These are phyloP conservation scores for Peniophora sp. DNA, from an alignment of 1,284 basidiomycete species.

Conservation along the genomic window DNA sequence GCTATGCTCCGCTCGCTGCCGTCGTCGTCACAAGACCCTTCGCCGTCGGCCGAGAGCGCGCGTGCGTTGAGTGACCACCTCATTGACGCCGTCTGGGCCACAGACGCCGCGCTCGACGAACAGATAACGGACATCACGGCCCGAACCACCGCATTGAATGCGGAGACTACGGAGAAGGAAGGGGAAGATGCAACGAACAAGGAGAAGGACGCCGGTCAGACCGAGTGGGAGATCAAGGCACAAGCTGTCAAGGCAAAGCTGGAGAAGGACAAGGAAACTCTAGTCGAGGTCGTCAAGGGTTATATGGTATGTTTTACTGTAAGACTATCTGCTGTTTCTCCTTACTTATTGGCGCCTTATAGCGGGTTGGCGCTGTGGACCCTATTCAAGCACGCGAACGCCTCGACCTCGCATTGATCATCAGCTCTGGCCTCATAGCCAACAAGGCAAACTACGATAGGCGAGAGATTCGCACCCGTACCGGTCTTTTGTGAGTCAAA, in stretches of 20 bases:
- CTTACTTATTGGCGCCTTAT: constrained; percentile 1
- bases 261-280: constrained; percentile 52
- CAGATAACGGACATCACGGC: constrained; percentile 43
- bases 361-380: constrained; percentile 51
- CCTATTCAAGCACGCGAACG: constrained; percentile 60
- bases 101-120: constrained; percentile 72
- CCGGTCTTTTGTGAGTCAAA: constrained; percentile 65
- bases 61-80: constrained; percentile 55
- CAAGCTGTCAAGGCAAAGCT: constrained; percentile 37
- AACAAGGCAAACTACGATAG: constrained; percentile 58
- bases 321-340: background rate
- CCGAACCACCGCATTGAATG: background rate
- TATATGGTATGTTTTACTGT: constrained; percentile 51
- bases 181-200: constrained; percentile 14
- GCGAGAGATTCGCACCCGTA: constrained; percentile 72
- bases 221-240: constrained; percentile 22
- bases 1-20: constrained; percentile 54
- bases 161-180: constrained; percentile 17
- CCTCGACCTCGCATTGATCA: constrained; percentile 56
- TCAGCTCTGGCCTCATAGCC: constrained; percentile 52
- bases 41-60: constrained; percentile 29
- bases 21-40: constrained; percentile 50
- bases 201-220: constrained; percentile 12
- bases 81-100: constrained; percentile 72
- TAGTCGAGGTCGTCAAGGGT: constrained; percentile 51